These are phyloP conservation scores for Pelargonium fulgidum DNA, from an alignment of 441 rosid genomes.

Conservation along the genomic window DNA sequence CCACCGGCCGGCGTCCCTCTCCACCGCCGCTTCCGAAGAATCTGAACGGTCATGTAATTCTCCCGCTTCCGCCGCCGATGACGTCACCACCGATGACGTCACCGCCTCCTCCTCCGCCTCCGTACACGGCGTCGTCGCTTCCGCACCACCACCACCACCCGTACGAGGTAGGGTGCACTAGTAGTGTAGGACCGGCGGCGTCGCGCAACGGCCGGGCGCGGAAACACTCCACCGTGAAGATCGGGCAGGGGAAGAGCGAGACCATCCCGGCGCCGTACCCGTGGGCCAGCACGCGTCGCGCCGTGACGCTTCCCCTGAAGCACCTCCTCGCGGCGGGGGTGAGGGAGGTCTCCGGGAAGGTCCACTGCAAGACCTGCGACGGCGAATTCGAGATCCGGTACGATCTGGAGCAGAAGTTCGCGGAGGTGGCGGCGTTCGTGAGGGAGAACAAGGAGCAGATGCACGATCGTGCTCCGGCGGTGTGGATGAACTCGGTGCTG, in stretches of 20 bases:
- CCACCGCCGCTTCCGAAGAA: background rate
- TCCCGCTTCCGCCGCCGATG: too few relatives aligned
- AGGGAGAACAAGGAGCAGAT: slow-evolving; percentile 24
- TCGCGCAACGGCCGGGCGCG: background rate
- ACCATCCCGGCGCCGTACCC: slow-evolving; percentile 31
- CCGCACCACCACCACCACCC: background rate
- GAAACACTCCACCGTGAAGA: background rate
- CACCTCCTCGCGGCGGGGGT: slow-evolving; percentile 27
- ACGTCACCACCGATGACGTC: too few relatives aligned
- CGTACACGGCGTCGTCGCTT: too few relatives aligned
- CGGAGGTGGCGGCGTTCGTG: slow-evolving; percentile 25
- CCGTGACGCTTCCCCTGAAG: slow-evolving; percentile 28
- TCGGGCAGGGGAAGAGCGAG: slow-evolving; percentile 26
- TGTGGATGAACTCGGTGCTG: slow-evolving; percentile 38
- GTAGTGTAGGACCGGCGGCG: background rate
- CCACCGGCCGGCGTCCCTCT: background rate
- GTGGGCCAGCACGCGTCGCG: slow-evolving; percentile 38
- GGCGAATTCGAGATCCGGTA: slow-evolving; percentile 22
- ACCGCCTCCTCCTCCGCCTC: too few relatives aligned
- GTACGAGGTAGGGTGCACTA: background rate
- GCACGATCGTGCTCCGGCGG: slow-evolving; percentile 38
- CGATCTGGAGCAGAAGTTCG: slow-evolving; percentile 32
- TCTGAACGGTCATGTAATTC: too few relatives aligned
- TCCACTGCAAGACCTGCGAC: slow-evolving; percentile 36
- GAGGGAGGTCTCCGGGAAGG: slow-evolving; percentile 24